Evolutionary conservation across 2,329 filamentous ascomycete genomes (phyloP).

Genomic region (Zasmidium cellare): DNA sequence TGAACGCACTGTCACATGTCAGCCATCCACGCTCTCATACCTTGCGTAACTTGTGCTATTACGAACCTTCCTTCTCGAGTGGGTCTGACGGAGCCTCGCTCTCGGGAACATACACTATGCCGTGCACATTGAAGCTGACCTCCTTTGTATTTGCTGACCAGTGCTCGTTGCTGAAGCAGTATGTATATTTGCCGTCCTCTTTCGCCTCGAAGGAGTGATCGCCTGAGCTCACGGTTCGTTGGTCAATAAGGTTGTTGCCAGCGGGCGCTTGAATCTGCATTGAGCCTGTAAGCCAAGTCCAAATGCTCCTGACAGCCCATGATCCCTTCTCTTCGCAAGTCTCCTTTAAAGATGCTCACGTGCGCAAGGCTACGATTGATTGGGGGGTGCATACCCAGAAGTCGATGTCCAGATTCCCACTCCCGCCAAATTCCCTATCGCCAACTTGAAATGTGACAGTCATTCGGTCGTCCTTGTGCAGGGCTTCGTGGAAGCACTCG

Average conservation of each 20-base stretch:
- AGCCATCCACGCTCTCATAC: constrained; percentile 1
- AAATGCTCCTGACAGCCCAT: neutral
- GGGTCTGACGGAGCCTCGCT: constrained; percentile 81
- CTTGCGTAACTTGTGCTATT: neutral
- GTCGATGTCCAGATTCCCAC: constrained; percentile 92
- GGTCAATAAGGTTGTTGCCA: constrained; percentile 73
- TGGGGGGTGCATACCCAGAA: constrained; percentile 75
- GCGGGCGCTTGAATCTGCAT: constrained; percentile 74
- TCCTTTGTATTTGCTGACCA: constrained; percentile 97
- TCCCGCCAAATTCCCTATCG: constrained; percentile 91
- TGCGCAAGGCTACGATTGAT: neutral
- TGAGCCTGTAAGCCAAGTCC: constrained; percentile 8
- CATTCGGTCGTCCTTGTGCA: constrained; percentile 96
- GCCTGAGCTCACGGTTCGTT: constrained; percentile 80
- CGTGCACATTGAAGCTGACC: constrained; percentile 98
- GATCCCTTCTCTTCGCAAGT: neutral
- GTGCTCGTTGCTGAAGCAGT: constrained; percentile 99
- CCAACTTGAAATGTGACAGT: constrained; percentile 98
- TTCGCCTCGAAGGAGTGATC: constrained; percentile 88
- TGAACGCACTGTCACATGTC: constrained; percentile 63
- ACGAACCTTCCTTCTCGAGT: constrained; percentile 81
- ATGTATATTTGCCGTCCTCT: constrained; percentile 83
- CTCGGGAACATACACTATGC: constrained; percentile 95
- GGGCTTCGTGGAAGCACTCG: constrained; percentile 94
- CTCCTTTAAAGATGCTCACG: neutral